Conservation (phyloP, 75 land plant genomes). For the Sequoia sempervirens region DNA sequence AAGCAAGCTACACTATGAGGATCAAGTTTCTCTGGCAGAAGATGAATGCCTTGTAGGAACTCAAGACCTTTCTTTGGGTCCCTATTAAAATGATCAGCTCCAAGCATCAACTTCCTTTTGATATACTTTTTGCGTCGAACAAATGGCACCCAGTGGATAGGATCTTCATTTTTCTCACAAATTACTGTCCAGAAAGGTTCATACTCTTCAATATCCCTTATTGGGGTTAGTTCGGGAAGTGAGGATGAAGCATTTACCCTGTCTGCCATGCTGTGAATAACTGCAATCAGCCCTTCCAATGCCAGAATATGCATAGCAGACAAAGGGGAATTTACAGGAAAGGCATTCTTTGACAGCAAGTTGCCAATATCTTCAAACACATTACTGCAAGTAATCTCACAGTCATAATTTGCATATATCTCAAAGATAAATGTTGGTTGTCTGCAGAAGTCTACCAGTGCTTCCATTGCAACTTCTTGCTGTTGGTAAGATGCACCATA, state of each 20-base stretch:
- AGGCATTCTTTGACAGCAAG: slow-evolving; percentile 81
- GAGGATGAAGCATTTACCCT: slow-evolving; percentile 12
- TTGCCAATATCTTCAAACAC: slow-evolving; percentile 83
- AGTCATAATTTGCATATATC: slow-evolving; percentile 89
- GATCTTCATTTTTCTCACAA: slow-evolving; percentile 36
- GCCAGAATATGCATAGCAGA: slow-evolving; percentile 79
- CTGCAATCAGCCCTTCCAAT: slow-evolving; percentile 76
- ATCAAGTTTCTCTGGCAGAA: slow-evolving; percentile 73
- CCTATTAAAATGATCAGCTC: slow-evolving; percentile 82
- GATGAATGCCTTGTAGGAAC: slow-evolving; percentile 52
- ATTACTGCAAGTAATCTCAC: slow-evolving; percentile 62
- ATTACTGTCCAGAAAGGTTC: slow-evolving; percentile 74
- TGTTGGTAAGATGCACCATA: slow-evolving; percentile 45
- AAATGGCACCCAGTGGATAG: slow-evolving; percentile 63
- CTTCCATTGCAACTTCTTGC: slow-evolving; percentile 97
- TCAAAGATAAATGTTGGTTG: slow-evolving; percentile 84
- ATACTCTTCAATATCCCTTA: slow-evolving; percentile 39
- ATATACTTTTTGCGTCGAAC: slow-evolving; percentile 59
- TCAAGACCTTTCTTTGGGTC: slow-evolving; percentile 97
- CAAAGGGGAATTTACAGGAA: slow-evolving; percentile 60
- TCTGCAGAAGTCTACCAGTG: slow-evolving; percentile 71
- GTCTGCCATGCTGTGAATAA: slow-evolving; percentile 77
- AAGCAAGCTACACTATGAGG: slow-evolving; percentile 74
- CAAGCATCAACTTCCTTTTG: slow-evolving; percentile 78
- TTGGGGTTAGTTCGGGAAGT: slow-evolving; percentile 4